Base-by-base conservation (phyloP, 257 asterid genomes). In the Mentha longifolia region DNA sequence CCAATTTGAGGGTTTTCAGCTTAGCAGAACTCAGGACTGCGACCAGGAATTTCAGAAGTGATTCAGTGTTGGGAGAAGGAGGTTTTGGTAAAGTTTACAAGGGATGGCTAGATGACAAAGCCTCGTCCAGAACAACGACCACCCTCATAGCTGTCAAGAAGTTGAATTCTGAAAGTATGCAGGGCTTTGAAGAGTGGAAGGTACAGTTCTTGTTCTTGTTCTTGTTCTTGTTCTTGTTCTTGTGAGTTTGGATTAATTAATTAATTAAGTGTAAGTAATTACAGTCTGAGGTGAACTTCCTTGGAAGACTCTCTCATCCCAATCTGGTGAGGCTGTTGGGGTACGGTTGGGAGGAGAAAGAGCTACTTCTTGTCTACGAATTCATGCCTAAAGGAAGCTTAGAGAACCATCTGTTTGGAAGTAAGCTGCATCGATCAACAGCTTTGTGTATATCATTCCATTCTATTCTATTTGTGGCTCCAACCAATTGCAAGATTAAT, bases 341-440 rank as follows among this genome's bases (percentile, higher is more conserved):
- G 47, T 92, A 92, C 73, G 80, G 98, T 64, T 84, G 82, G 93
- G 97, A 92, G 76, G 96, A 83, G 7, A 78, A 55, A 28, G 98
- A 92, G 83, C 79, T 92, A 14, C 86, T 92, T 39, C 97, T 92
- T 39, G 91, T 90, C 57, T 92, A 92, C 25, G 97, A 92, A 58
- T 92, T 86, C 80, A 88, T 92, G 96, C 90, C 84, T n/a, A 92
- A 92, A 71, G 98, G 98, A 58, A 92, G 97, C 97, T 78, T 92
- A 67, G 98, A 92, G 89, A 90, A 92, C 80, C 98, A 92, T 77
- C 95, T 92, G 1, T 92, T 92, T 69, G 96, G 97, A 79, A 92
- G 98, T 92, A 82, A 83, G 96, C n/a, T n/a, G n/a, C 11, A 17
- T 35, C 8, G 22, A 17, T 35, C 39, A 35, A 35, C n/a, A n/a